Evolutionary conservation across 2,329 filamentous ascomycete genomes (phyloP).

Genomic region (Penicillium sp.): DNA sequence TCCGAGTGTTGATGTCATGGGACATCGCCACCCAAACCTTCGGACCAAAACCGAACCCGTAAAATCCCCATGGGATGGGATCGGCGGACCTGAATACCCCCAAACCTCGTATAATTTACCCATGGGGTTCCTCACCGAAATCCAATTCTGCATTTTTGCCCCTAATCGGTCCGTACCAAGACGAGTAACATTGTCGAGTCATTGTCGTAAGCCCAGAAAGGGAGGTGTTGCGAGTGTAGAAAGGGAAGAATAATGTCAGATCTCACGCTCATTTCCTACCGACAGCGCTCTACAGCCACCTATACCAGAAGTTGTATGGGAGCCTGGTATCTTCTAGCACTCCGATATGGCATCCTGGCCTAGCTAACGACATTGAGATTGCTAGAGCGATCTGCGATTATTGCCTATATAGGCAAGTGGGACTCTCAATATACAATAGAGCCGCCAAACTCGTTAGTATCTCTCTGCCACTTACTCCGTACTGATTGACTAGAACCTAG

Average conservation of each 20-base stretch:
- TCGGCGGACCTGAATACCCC: neutral
- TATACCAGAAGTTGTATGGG: neutral
- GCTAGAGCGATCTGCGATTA: neutral
- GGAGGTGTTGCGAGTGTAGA: too few relatives aligned
- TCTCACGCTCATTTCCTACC: neutral
- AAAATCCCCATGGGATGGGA: neutral
- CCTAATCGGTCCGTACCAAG: neutral
- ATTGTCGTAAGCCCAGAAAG: neutral
- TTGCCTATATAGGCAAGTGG: neutral
- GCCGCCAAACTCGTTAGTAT: neutral
- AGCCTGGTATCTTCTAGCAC: neutral
- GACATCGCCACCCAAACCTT: neutral
- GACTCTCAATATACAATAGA: neutral
- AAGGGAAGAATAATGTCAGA: neutral
- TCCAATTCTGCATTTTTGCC: neutral
- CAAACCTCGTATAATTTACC: neutral
- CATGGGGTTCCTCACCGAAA: neutral
- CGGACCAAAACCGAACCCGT: neutral
- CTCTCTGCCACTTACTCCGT: neutral
- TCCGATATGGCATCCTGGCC: neutral
- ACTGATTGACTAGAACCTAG: neutral
- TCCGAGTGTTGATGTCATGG: neutral
- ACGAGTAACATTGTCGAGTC: neutral
- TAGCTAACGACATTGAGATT: neutral
- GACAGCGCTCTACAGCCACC: neutral